These are phyloP conservation scores for Oenanthe javanica DNA, from an alignment of 140 eudicot genomes.

Conservation along the genomic window DNA sequence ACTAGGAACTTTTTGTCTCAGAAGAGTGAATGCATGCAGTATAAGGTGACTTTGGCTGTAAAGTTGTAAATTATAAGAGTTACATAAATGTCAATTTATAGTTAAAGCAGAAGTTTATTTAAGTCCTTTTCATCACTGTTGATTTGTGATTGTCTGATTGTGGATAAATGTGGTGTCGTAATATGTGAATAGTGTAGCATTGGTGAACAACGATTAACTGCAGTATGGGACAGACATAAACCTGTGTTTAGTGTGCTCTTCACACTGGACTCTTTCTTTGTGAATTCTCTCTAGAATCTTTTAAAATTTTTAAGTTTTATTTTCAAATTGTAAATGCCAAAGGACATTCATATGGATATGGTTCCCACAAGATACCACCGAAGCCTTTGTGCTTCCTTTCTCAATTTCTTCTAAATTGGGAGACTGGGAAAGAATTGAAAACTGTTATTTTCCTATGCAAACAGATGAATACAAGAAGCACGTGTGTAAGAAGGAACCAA, in stretches of 20 bases:
- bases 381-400: not conserved
- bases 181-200: not conserved
- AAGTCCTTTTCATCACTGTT: not conserved
- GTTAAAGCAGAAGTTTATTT: not conserved
- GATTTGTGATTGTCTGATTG: not conserved
- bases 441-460: not conserved
- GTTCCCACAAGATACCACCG: not conserved
- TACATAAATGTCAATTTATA: not conserved
- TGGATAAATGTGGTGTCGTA: not conserved
- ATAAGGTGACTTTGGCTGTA: not conserved
- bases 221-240: not conserved
- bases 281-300: not conserved
- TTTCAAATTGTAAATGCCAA: not conserved
- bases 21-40: not conserved
- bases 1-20: not conserved
- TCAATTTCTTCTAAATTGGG: not conserved
- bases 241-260: not conserved
- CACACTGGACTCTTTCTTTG: not conserved
- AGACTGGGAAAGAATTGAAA: not conserved
- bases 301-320: not conserved
- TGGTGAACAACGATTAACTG: not conserved
- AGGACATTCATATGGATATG: not conserved
- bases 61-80: not conserved
- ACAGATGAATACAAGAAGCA: not conserved
- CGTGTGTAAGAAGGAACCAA: not conserved